Evolutionary conservation across 345 rosid species (phyloP), one percentile per base, ranked within the genome.

Genomic region (Corchorus olitorius): DNA sequence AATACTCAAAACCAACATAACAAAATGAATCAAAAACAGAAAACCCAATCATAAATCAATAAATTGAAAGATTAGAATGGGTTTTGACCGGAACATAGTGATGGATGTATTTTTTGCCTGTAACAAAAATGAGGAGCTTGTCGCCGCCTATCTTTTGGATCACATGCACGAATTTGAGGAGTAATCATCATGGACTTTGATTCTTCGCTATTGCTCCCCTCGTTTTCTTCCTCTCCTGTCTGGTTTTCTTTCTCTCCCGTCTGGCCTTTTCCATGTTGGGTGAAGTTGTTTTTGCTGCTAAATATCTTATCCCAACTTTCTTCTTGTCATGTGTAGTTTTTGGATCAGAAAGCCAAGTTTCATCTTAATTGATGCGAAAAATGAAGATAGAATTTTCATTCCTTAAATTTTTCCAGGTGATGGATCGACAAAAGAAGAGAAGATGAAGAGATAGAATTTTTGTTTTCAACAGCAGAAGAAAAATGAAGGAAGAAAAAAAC

Each of bases 91-190:
- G 37, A 88, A 83, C 11, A 83, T 87, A 65, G 98, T 89, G 3
- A 67, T 92, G 72, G 97, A 93, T 49, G 98, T 89, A 72, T 93
- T 86, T 85, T 89, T 93, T 74, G 98, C 98, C 4, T 93, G 97
- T 86, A 90, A 94, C 90, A 92, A 92, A 91, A 84, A 94, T 35
- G 98, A 94, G 81, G 98, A 90, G 79, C 85, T 92, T 70, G 98
- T 97, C 19, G 97, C 97, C 43, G 92, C 92, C 86, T 90, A 92
- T 74, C 97, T 94, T 72, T 76, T 94, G 77, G 98, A 94, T 81
- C 98, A 92, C 84, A 92, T 90, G 84, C 92, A 92, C 20, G 98
- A 94, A 75, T 90, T 89, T 48, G 94, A 92, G 72, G 97, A 92
- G 58, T 93, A 86, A 91, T 79, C 73, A 22, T 0, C 20, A n/a